Conservation (phyloP, 139 green algal genomes). For the Closterium sp. region DNA sequence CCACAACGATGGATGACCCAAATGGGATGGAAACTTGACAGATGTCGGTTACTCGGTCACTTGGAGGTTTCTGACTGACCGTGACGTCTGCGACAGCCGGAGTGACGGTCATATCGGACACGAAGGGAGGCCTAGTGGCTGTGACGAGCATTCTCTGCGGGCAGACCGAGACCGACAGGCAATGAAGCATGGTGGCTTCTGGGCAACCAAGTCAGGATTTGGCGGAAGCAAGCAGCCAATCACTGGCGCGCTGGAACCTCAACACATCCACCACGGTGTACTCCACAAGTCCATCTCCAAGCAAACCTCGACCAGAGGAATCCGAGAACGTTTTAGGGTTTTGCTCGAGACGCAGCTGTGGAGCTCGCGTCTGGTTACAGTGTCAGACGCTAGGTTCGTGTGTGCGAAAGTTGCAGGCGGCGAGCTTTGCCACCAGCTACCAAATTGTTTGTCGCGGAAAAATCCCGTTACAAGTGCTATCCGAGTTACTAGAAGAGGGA, state of each 20-base stretch:
- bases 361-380: not conserved
- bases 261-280: not conserved
- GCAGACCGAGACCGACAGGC: not conserved
- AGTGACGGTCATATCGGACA: too few species aligned
- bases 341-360: not conserved
- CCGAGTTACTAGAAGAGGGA: too few species aligned
- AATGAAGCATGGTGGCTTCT: not conserved
- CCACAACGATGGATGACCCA: not conserved
- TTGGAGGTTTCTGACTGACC: not conserved
- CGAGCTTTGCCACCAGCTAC: not conserved
- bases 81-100: not conserved
- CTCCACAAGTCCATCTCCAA: not conserved
- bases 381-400: not conserved
- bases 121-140: too few species aligned
- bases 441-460: not conserved
- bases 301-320: not conserved
- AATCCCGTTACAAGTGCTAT: too few species aligned
- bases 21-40: not conserved
- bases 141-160: too few species aligned
- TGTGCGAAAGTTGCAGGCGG: not conserved
- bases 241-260: not conserved
- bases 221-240: not conserved
- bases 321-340: not conserved
- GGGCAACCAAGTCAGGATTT: not conserved
- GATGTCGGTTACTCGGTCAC: not conserved